phyloP scores from a whole-genome alignment of 2,329 filamentous ascomycete genomes.

The Neoscytalidium dimidiatum region DNA sequence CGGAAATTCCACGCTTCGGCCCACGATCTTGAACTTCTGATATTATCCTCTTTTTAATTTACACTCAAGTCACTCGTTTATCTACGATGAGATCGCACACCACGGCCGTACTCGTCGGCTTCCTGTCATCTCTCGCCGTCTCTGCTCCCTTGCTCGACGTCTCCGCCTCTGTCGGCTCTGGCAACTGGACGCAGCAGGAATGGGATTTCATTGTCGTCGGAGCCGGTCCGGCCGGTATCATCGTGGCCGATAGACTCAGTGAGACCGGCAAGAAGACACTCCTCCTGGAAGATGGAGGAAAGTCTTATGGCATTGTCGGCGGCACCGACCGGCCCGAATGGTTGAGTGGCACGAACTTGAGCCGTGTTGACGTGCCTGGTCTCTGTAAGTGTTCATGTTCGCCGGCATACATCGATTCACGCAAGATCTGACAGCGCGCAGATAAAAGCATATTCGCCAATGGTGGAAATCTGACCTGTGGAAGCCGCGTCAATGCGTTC shows the following conservation, averaged over 20 bases:
- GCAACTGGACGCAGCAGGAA: constrained; percentile 15
- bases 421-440: constrained; percentile 22
- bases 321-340: constrained; percentile 51
- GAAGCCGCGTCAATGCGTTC: constrained; percentile 45
- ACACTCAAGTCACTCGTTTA: background rate
- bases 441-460: constrained; percentile 53
- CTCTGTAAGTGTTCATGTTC: constrained; percentile 29
- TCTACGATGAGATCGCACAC: constrained; percentile 7
- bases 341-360: constrained; percentile 51
- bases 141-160: constrained; percentile 6
- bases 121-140: background rate
- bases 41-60: background rate
- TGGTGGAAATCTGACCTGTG: constrained; percentile 44
- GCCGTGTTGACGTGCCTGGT: constrained; percentile 56
- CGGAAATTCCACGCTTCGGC: background rate
- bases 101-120: background rate
- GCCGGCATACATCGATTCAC: background rate
- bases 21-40: background rate
- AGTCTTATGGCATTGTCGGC: constrained; percentile 53
- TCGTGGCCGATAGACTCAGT: constrained; percentile 54
- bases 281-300: constrained; percentile 54
- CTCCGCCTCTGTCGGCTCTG: background rate
- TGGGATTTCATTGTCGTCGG: constrained; percentile 46
- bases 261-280: constrained; percentile 55
- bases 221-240: constrained; percentile 56